Conservation (phyloP, 2,329 filamentous ascomycete species). For the Emergomyces pasteurianus region DNA sequence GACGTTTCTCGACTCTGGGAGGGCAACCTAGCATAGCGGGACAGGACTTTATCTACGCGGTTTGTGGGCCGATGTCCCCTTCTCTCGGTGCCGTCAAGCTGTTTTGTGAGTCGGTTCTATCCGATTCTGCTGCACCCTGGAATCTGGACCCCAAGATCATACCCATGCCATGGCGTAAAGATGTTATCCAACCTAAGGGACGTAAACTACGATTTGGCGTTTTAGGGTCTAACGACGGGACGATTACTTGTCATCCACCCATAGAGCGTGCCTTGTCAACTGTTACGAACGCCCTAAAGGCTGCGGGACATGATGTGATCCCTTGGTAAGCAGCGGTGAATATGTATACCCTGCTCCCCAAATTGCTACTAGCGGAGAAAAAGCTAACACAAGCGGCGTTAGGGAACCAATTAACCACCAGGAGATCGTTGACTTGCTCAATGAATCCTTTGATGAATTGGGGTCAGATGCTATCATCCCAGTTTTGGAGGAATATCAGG, state of each 20-base stretch:
- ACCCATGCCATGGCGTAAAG: conserved; percentile 27
- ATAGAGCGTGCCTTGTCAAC: conserved; percentile 24
- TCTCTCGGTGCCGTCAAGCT: conserved; percentile 23
- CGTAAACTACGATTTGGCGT: conserved; percentile 28
- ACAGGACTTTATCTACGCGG: conserved; percentile 28
- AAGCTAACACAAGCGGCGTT: not conserved
- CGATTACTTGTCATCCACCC: conserved; percentile 27
- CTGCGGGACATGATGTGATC: conserved; percentile 28
- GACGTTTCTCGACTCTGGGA: conserved; percentile 26
- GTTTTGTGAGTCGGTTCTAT: conserved; percentile 26
- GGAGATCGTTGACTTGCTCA: conserved; percentile 18
- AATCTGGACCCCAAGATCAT: conserved; percentile 28
- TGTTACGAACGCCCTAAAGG: conserved; percentile 21
- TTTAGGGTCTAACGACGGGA: conserved; percentile 25
- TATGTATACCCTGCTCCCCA: not conserved
- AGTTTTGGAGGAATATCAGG: conserved; percentile 15
- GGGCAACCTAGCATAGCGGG: conserved; percentile 25
- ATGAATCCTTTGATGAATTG: conserved; percentile 21
- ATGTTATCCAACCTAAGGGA: conserved; percentile 22
- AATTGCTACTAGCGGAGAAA: conserved; percentile 1
- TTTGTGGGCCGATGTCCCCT: conserved; percentile 29
- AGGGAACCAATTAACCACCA: conserved; percentile 22
- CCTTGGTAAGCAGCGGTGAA: conserved; percentile 17
- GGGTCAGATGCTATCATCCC: conserved; percentile 25
- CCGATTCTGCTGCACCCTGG: conserved; percentile 24